Percentiles rank a stretch among this genome's conserved stretches.
phyloP scores from a whole-genome alignment of 73 alveolate species.

The Paramecium tetraurelia region DNA sequence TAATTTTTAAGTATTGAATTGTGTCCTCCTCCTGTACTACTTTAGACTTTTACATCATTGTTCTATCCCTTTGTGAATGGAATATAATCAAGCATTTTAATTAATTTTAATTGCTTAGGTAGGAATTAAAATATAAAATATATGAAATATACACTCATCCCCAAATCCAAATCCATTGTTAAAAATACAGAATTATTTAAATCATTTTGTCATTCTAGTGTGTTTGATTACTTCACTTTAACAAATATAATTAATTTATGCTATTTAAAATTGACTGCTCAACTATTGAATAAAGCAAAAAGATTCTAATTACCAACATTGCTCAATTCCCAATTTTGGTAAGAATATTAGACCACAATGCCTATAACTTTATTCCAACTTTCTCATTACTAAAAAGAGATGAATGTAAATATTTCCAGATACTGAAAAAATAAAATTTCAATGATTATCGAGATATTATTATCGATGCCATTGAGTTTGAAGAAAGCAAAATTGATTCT shows the following conservation, averaged over 20 bases:
- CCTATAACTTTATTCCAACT: not conserved
- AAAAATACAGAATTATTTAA: not conserved
- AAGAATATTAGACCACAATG: not conserved
- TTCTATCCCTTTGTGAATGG: not conserved
- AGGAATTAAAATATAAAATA: not conserved
- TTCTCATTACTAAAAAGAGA: not conserved
- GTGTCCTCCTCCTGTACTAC: not conserved
- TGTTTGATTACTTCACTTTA: not conserved
- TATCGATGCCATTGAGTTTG: not conserved
- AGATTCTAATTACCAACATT: not conserved
- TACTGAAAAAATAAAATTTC: not conserved
- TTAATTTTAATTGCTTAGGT: not conserved
- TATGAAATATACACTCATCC: not conserved
- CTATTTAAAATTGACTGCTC: not conserved
- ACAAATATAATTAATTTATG: not conserved
- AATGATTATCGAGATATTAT: not conserved
- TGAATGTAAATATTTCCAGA: not conserved
- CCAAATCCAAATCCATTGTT: not conserved
- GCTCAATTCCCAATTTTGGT: not conserved
- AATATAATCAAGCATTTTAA: slow-evolving; percentile 3
- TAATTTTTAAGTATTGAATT: not conserved
- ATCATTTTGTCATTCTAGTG: not conserved
- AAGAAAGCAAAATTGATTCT: not conserved
- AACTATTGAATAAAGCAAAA: not conserved
- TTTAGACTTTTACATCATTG: not conserved